phyloP scores from a whole-genome alignment of 176 grass and related monocot species.

The Oryza longistaminata region DNA sequence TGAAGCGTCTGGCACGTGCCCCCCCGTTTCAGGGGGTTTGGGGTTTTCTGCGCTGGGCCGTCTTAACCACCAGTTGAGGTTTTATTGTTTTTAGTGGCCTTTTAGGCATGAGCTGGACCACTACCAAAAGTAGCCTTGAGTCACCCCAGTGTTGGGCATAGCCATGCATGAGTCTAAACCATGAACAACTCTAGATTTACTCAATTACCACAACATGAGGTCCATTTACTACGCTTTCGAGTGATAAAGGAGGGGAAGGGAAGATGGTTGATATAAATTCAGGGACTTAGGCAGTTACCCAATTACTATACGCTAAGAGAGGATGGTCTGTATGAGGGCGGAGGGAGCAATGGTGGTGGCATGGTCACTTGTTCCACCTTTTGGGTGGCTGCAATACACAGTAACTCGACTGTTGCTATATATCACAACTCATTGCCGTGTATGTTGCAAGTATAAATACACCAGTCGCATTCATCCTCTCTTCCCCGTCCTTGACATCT shows the following conservation, averaged over 20 bases:
- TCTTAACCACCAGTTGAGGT: background rate
- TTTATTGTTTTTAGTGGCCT: background rate
- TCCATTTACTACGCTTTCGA: background rate
- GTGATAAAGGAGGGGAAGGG: background rate
- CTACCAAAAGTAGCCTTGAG: background rate
- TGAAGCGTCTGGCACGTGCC: too few species aligned
- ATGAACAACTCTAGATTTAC: background rate
- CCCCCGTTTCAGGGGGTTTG: too few species aligned
- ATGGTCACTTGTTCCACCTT: background rate
- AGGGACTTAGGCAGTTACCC: background rate
- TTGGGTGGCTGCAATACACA: background rate
- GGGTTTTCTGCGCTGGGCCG: too few species aligned
- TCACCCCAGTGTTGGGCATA: background rate
- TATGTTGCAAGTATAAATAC: constrained; percentile 15
- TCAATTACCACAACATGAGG: background rate
- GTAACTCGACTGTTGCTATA: background rate
- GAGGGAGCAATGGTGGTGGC: background rate
- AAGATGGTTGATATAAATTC: background rate
- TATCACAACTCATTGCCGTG: background rate
- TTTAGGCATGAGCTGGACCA: background rate
- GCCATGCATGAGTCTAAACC: background rate
- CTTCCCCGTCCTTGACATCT: constrained; percentile 17
- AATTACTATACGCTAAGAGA: background rate
- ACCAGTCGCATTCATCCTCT: background rate
- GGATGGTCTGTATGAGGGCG: background rate